Evolutionary conservation across 2,329 filamentous ascomycete genomes (phyloP).

Genomic region (Pestalotiopsis sp.): DNA sequence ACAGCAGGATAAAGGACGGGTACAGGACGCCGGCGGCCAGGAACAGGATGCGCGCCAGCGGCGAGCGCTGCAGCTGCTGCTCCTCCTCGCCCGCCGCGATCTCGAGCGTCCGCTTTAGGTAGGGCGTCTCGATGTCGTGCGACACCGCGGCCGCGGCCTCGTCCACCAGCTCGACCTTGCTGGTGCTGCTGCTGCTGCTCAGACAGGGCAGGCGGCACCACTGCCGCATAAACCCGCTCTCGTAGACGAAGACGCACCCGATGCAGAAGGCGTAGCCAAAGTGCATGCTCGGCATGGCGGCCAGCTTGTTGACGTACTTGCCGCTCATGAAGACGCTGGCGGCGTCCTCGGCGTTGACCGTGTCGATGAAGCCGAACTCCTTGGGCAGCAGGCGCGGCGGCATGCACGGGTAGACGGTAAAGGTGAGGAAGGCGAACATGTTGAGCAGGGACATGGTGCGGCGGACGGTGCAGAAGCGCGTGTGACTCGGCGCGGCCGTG

Average conservation of each 20-base stretch:
- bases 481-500: conserved; percentile 41
- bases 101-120: conserved; percentile 17
- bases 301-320: conserved; percentile 60
- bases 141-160: not conserved
- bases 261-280: conserved; percentile 60
- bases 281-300: conserved; percentile 61
- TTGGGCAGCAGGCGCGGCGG: conserved; percentile 50
- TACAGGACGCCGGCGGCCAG: conserved; percentile 49
- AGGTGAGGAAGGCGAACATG: conserved; percentile 48
- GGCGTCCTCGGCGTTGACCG: conserved; percentile 40
- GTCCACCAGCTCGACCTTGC: not conserved
- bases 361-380: conserved; percentile 50
- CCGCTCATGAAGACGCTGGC: conserved; percentile 53
- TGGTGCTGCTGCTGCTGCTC: not conserved
- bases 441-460: conserved; percentile 53
- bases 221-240: conserved; percentile 51
- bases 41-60: conserved; percentile 20
- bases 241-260: conserved; percentile 55
- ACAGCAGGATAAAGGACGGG: conserved; percentile 54
- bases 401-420: conserved; percentile 47
- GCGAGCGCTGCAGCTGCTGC: conserved; percentile 17
- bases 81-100: not conserved
- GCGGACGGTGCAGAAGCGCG: conserved; percentile 38
- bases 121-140: not conserved
- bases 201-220: conserved; percentile 17